Conservation (phyloP, 768 basidiomycete species). For the Amanita inopinata region DNA sequence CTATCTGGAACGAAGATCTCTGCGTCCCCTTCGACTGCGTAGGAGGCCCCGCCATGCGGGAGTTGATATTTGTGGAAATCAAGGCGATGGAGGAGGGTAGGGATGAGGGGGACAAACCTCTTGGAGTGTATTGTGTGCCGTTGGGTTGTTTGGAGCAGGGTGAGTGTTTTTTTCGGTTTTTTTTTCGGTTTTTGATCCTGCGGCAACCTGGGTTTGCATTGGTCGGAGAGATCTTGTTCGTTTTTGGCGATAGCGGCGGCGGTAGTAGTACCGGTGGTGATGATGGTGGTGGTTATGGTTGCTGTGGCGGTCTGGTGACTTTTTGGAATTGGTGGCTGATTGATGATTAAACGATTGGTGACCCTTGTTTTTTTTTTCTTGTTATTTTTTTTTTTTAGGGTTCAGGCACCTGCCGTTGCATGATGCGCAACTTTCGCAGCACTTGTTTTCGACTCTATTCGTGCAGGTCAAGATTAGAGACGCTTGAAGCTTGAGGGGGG, state of each 20-base stretch:
- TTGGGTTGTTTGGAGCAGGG: slow-evolving; percentile 67
- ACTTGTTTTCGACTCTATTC: slow-evolving; percentile 91
- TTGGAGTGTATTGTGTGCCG: slow-evolving; percentile 68
- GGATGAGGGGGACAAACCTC: slow-evolving; percentile 43
- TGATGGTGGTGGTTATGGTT: too few species aligned
- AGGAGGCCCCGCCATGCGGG: slow-evolving; percentile 58
- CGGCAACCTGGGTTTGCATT: too few species aligned
- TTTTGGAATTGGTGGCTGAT: too few species aligned
- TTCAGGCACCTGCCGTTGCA: slow-evolving; percentile 87
- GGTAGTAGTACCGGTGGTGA: too few species aligned
- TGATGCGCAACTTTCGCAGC: slow-evolving; percentile 79
- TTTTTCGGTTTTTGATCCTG: too few species aligned
- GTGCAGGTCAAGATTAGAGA: slow-evolving; percentile 48
- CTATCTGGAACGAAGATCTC: slow-evolving; percentile 70
- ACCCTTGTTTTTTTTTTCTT: too few species aligned
- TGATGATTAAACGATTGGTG: too few species aligned
- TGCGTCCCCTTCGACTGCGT: slow-evolving; percentile 68
- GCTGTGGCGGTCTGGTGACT: too few species aligned
- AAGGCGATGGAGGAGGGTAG: slow-evolving; percentile 57
- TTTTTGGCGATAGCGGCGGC: too few species aligned
- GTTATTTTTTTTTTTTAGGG: slow-evolving; percentile 37
- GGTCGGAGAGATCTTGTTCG: too few species aligned
- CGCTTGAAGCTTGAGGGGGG: slow-evolving; percentile 9
- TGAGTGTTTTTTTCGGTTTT: too few species aligned
- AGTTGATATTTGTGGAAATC: slow-evolving; percentile 79